Base-by-base conservation (phyloP, 148 eudicot species). In the Cornus florida region DNA sequence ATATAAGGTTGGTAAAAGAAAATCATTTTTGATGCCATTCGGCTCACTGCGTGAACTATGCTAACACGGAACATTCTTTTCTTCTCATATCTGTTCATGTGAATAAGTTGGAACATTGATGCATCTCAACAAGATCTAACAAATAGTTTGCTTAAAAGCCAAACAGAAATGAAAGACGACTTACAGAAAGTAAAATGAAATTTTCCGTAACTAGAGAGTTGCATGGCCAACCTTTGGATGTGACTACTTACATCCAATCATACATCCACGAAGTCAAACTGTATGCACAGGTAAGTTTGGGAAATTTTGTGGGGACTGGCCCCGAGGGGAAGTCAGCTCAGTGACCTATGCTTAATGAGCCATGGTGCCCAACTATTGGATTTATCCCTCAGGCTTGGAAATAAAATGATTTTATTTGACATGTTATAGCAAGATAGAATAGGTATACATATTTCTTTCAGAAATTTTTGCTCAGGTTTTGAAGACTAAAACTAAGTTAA, bases 1-100 rank as follows among this genome's bases (percentile, higher is more conserved):
- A 77, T 20, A 5, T 68, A 68, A 31, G 73, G 73, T 68, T 50
- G 72, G 79, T 77, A 77, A n/a, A 23, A 20, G 3, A 32, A 20
- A 67, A 77, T 39, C 79, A 77, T 48, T 50, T 33, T 67, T 32
- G 79, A 77, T 20, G 79, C 79, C 73, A 32, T 77, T 68, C 79
- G 72, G 79, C 72, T 77, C 46, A 53, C 64, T 32, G 65, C 11
- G 32, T 77, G 79, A 53, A 68, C 66, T 28, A 68, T 33, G 0
- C 66, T 31, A 17, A 77, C 48, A 3, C 79, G 79, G 19, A 68
- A 12, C 72, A 77, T 67, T 69, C 79, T 28, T 77, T 68, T 77
- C 65, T 77, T 70, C 66, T 77, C 73, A 68, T 77, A 77, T 68
- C 79, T 77, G 50, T 77, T 56, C 32, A 77, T 11, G 31, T 10